Base-by-base conservation (phyloP, 148 eudicot genomes). In the Salicornia ramosissima region DNA sequence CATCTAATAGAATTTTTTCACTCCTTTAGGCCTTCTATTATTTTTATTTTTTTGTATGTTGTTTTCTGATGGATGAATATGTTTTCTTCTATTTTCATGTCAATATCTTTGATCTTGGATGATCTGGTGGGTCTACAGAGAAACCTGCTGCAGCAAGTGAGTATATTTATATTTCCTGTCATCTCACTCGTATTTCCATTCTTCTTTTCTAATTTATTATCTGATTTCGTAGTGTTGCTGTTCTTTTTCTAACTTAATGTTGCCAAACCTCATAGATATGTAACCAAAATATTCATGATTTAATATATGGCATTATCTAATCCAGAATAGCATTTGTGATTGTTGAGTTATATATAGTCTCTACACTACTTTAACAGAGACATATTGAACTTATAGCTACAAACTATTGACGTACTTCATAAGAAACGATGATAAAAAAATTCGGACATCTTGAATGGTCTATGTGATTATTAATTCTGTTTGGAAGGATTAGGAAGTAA, bases 91-190 rank as follows among this genome's bases (percentile, higher is more conserved):
- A 15, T 31, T 78, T 73, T 69, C 57, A 69, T 79, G 79, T 70
- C 54, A 65, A 29, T 69, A 53, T 64, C 45, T 79, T 51, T 76
- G 74, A 63, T 78, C 67, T 77, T 77, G 85, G 82, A 72, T 71
- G 42, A 69, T 65, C 55, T 59, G 64, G 74, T 67, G 76, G 82
- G 75, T 80, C 71, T 68, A 82, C 74, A 90, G 98, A 92, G 83
- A 92, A 92, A 82, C 98, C 98, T 26, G 96, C 98, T 50, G 94
- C 91, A 47, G 80, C 89, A 76, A 80, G 98, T 92, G 81, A 88
- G 96, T 89, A 55, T 58, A 39, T n/a, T 43, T 75, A 19, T 4
- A 36, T 8, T 36, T 36, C 40, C 12, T 31, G 16, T 22, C 21
- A 21, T 55, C 56, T 14, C 53, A 45, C 21, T 43, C 24, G 31